These are phyloP conservation scores for Pouteria glomerata DNA, from an alignment of 148 eudicot genomes.

Conservation along the genomic window DNA sequence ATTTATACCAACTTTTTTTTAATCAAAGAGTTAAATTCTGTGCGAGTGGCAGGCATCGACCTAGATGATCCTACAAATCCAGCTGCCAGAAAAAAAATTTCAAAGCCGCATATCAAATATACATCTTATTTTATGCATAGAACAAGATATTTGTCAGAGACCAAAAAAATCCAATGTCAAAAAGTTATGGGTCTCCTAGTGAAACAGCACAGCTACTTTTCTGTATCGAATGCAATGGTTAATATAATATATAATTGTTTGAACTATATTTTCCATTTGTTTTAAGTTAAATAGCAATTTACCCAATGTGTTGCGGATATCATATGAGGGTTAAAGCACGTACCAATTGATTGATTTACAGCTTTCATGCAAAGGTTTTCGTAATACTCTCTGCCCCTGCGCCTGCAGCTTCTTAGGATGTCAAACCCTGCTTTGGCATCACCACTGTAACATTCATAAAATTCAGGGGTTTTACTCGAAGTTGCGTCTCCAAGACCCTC, in stretches of 20 bases:
- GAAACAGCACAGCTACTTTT: not conserved
- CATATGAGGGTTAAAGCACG: slow-evolving; percentile 12
- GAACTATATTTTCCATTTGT: not conserved
- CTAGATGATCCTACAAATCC: slow-evolving; percentile 2
- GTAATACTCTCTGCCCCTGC: slow-evolving; percentile 79
- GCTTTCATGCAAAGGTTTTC: slow-evolving; percentile 99
- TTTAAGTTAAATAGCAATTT: not conserved
- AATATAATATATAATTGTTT: not conserved
- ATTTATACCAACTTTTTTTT: not conserved
- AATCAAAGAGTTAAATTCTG: not conserved
- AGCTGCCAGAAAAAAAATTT: not conserved
- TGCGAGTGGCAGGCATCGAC: not conserved
- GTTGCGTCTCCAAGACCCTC: slow-evolving; percentile 54
- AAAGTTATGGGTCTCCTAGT: too few relatives aligned
- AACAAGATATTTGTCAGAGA: not conserved
- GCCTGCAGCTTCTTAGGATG: slow-evolving; percentile 70
- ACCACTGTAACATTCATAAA: slow-evolving; percentile 20
- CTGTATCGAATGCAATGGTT: not conserved
- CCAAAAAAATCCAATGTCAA: too few relatives aligned
- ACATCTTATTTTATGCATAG: not conserved
- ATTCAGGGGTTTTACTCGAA: slow-evolving; percentile 13
- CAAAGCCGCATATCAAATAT: not conserved
- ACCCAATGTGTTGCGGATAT: not conserved
- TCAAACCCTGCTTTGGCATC: slow-evolving; percentile 64
- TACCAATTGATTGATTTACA: slow-evolving; percentile 97